Percentiles rank a stretch among this genome's conserved stretches.
phyloP scores from a whole-genome alignment of 352 stramenopile species.

The Phytophthora sojae region DNA sequence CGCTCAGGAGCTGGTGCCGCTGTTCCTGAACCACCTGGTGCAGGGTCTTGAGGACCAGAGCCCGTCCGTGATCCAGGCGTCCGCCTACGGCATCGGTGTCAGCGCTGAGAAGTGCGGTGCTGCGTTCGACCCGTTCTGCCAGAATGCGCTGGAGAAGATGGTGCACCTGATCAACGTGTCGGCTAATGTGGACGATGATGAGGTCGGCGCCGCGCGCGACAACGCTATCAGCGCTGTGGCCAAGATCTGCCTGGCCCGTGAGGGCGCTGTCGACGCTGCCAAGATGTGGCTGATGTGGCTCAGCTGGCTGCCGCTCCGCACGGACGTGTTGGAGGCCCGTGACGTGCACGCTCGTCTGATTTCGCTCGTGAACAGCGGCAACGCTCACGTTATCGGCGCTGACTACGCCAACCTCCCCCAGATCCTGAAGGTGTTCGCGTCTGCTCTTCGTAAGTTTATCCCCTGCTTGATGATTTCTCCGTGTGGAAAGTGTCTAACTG shows the following conservation, averaged over 20 bases:
- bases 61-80: slow-evolving; percentile 76
- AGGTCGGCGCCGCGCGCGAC: slow-evolving; percentile 75
- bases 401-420: slow-evolving; percentile 70
- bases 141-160: slow-evolving; percentile 76
- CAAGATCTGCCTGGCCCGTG: slow-evolving; percentile 76
- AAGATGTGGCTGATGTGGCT: slow-evolving; percentile 82
- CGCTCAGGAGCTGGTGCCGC: slow-evolving; percentile 76
- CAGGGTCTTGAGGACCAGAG: slow-evolving; percentile 75
- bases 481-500: slow-evolving; percentile 25
- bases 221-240: slow-evolving; percentile 85
- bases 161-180: slow-evolving; percentile 68
- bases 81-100: slow-evolving; percentile 86
- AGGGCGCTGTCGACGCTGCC: slow-evolving; percentile 62
- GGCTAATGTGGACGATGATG: slow-evolving; percentile 59
- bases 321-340: slow-evolving; percentile 79
- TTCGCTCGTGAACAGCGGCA: slow-evolving; percentile 61
- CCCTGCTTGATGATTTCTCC: slow-evolving; percentile 11
- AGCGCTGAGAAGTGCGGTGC: slow-evolving; percentile 79
- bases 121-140: slow-evolving; percentile 76
- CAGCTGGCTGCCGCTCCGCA: slow-evolving; percentile 81
- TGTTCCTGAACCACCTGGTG: slow-evolving; percentile 79
- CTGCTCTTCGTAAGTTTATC: slow-evolving; percentile 68
- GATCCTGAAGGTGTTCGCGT: slow-evolving; percentile 82
- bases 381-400: slow-evolving; percentile 69
- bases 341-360: slow-evolving; percentile 83